A percentile compares a stretch with the other conserved stretches of the same genome.
Conservation (phyloP, 805 yeast species). For the Starmerella scarabaei region DNA sequence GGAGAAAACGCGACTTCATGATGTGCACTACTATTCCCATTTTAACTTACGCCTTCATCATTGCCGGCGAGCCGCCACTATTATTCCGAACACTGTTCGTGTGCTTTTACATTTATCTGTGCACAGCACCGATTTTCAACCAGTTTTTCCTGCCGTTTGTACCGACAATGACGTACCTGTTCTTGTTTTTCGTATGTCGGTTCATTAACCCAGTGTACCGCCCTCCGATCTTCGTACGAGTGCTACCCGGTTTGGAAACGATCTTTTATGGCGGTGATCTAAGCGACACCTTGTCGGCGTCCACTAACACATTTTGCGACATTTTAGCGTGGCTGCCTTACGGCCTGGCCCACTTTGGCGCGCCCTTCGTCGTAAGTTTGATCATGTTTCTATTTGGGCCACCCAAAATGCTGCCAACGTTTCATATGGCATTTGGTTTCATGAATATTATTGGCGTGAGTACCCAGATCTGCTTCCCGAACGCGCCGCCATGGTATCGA, state of each 20-base stretch:
- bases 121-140: constrained; percentile 61
- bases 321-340: constrained; percentile 92
- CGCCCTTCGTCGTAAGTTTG: constrained; percentile 76
- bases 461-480: constrained; percentile 71
- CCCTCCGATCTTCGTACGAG: constrained; percentile 81
- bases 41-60: constrained; percentile 36
- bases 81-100: constrained; percentile 28
- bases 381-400: constrained; percentile 79
- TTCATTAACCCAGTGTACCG: constrained; percentile 61
- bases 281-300: constrained; percentile 67
- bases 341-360: constrained; percentile 79
- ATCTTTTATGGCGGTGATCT: constrained; percentile 84
- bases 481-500: constrained; percentile 97
- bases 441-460: constrained; percentile 81
- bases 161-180: constrained; percentile 78
- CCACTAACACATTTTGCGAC: constrained; percentile 53
- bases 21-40: constrained; percentile 40
- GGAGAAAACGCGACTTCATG: constrained; percentile 34
- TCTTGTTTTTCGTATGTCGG: constrained; percentile 64
- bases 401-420: constrained; percentile 69
- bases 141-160: constrained; percentile 75
- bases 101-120: constrained; percentile 32
- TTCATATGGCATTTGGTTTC: constrained; percentile 88
- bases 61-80: constrained; percentile 26
- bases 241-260: constrained; percentile 83